phyloP scores from a whole-genome alignment of 1,139 yeast species.

The Groenewaldozyma auringiensis region DNA sequence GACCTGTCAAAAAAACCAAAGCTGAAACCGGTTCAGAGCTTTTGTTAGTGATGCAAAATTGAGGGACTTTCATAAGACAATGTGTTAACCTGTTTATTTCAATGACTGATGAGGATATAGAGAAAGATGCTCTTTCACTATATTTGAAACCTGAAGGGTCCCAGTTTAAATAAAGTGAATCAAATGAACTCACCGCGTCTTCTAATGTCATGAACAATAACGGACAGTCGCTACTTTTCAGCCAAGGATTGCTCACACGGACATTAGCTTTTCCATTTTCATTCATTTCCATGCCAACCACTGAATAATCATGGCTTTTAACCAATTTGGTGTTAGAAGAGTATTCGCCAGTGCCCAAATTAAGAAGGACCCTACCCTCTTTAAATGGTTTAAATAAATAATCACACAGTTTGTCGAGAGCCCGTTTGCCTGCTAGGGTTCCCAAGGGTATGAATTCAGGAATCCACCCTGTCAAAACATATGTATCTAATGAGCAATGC shows the following conservation, averaged over 20 bases:
- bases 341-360: conserved; percentile 60
- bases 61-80: conserved; percentile 38
- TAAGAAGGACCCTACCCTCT: conserved; percentile 40
- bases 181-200: conserved; percentile 41
- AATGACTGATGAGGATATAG: conserved; percentile 18
- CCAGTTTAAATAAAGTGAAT: conserved; percentile 64
- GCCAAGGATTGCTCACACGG: conserved; percentile 51
- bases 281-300: conserved; percentile 33
- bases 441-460: conserved; percentile 52
- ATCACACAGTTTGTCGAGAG: conserved; percentile 3
- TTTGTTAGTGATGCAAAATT: conserved; percentile 39
- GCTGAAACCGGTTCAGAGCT: conserved; percentile 31
- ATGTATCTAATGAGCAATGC: conserved; percentile 71
- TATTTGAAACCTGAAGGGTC: conserved; percentile 37
- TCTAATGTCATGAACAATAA: conserved; percentile 30
- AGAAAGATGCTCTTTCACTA: conserved; percentile 32
- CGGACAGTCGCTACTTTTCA: conserved; percentile 14
- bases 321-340: conserved; percentile 38
- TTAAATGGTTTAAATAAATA: conserved; percentile 28
- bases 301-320: conserved; percentile 65
- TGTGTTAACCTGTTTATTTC: conserved; percentile 8
- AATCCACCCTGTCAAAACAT: conserved; percentile 58
- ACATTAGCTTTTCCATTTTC: conserved; percentile 14
- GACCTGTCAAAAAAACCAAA: conserved; percentile 44
- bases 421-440: too few species aligned